Percentiles rank a stretch among this genome's conserved stretches.
phyloP scores from a whole-genome alignment of 1,284 basidiomycete species.

The Tylopilus sp. region DNA sequence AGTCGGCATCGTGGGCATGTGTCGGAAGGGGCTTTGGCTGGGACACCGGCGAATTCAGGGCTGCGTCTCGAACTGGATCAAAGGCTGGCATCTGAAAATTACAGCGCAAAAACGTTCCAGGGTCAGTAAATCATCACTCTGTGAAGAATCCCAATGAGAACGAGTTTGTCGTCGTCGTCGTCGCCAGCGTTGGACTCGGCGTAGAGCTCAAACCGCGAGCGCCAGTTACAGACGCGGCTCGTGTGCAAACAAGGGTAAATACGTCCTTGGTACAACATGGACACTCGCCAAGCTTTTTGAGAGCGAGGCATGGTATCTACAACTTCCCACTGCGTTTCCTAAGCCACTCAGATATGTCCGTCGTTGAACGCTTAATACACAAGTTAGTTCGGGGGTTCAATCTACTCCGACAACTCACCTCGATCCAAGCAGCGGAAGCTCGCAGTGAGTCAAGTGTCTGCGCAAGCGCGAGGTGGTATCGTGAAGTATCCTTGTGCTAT shows the following conservation, averaged over 20 bases:
- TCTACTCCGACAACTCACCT: slow-evolving; percentile 42
- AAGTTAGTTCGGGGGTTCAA: neutral
- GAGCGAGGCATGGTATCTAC: neutral
- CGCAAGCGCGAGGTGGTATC: slow-evolving; percentile 57
- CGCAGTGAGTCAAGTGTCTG: slow-evolving; percentile 66
- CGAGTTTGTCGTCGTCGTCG: slow-evolving; percentile 8
- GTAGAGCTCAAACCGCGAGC: neutral
- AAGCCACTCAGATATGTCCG: slow-evolving; percentile 61
- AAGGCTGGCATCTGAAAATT: slow-evolving; percentile 59
- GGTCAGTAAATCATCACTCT: slow-evolving; percentile 17
- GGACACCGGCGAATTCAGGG: slow-evolving; percentile 58
- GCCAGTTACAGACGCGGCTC: neutral
- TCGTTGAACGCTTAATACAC: slow-evolving; percentile 45
- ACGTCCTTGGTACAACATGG: neutral
- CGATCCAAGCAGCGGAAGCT: slow-evolving; percentile 54
- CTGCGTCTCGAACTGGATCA: slow-evolving; percentile 79
- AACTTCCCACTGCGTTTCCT: slow-evolving; percentile 31
- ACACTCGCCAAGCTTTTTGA: too few relatives aligned
- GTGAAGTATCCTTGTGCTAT: slow-evolving; percentile 60
- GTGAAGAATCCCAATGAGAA: neutral
- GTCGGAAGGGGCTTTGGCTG: slow-evolving; percentile 30
- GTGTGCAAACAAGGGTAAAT: slow-evolving; percentile 6
- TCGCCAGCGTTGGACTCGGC: slow-evolving; percentile 2
- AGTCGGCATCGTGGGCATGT: slow-evolving; percentile 26
- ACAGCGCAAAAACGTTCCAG: slow-evolving; percentile 1